These are phyloP conservation scores for Arthrobotrys entomopaga DNA, from an alignment of 2,329 filamentous ascomycete species.

Conservation along the genomic window DNA sequence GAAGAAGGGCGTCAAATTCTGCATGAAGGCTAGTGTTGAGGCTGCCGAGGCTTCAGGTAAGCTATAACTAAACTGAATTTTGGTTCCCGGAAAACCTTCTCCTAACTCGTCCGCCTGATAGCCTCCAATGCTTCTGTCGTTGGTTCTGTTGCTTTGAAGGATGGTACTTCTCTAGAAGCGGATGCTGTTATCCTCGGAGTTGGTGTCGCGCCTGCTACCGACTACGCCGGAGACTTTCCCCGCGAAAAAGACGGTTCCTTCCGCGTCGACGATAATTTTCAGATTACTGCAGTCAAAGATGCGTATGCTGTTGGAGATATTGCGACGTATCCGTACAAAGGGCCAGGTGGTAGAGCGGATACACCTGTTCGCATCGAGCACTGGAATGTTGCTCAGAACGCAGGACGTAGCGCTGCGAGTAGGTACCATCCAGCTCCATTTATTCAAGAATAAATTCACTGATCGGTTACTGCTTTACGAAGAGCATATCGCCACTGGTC, in stretches of 20 bases:
- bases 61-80: neutral
- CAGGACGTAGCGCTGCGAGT: constrained; percentile 79
- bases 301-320: constrained; percentile 92
- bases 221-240: constrained; percentile 78
- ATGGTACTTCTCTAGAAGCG: constrained; percentile 83
- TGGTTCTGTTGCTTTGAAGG: constrained; percentile 82
- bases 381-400: constrained; percentile 97
- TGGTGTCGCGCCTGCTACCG: constrained; percentile 85
- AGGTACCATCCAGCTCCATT: neutral
- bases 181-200: constrained; percentile 93
- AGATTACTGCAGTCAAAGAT: constrained; percentile 78
- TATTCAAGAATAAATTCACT: neutral
- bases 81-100: neutral
- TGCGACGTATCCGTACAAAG: constrained; percentile 91
- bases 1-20: constrained; percentile 87
- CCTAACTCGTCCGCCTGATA: constrained; percentile 1
- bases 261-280: constrained; percentile 80
- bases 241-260: constrained; percentile 88
- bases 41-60: constrained; percentile 77
- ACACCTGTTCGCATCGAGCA: constrained; percentile 80
- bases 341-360: constrained; percentile 79
- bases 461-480: neutral
- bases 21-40: constrained; percentile 81
- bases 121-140: constrained; percentile 75
- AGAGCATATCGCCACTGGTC: constrained; percentile 76